Evolutionary conservation across 192 early-diverging fungal species (phyloP), one percentile per base, ranked within the genome.

Genomic region (Gamsiella multidivaricata): DNA sequence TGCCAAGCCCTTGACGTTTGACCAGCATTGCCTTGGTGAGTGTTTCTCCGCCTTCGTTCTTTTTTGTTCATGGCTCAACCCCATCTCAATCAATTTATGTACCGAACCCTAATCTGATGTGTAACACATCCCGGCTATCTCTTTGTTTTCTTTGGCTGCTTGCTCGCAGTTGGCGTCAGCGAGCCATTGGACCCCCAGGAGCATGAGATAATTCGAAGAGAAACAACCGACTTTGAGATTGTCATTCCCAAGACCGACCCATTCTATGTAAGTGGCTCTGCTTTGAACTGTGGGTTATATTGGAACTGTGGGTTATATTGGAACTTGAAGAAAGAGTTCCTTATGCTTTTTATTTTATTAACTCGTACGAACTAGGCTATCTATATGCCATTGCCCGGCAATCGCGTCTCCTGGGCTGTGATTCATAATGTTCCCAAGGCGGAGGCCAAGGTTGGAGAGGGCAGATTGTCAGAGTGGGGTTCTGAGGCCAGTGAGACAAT

Each of bases 161-260:
- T 55, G 2, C 37, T 3, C 9, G 23, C 63, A 69, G 74, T 78
- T 5, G 74, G 74, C 7, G 74, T 78, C 12, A 78, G 65, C 25
- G 53, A 63, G 14, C 74, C 74, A 31, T 64, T 78, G 51, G 65
- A 78, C 37, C 65, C 74, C 26, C 52, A 45, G 22, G 65, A 69
- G 1, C 60, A 69, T 23, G 66, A 78, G 61, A 53, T 78, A 47
- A 53, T 78, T 29, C 59, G 52, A 8, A 33, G 66, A 15, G 54
- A 78, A 14, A 67, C 52, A 29, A 52, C 61, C 47, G 74, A 78
- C 33, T 78, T 78, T 39, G 74, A 78, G 54, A 78, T 78, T 54
- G 74, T 78, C 34, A 69, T 78, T 52, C 74, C 74, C 5, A 68
- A 78, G 61, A 58, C 28, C 11, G 74, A 78, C 15, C 74, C 74